These are phyloP conservation scores for Pochonia chlamydosporia DNA, from an alignment of 2,329 filamentous ascomycete species.

Conservation along the genomic window DNA sequence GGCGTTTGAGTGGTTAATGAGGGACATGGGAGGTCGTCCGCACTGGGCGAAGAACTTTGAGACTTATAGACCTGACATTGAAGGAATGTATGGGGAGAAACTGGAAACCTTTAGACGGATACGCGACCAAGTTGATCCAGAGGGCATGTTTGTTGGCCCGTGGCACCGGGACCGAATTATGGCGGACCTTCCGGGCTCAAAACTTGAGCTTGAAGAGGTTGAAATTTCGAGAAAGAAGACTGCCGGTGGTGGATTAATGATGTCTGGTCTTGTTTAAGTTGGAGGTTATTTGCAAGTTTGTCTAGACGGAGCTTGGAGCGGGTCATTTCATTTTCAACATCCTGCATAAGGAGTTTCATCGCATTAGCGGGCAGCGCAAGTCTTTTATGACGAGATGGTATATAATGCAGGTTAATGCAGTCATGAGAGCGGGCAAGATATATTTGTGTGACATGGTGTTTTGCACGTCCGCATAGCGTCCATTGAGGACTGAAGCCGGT, in stretches of 20 bases:
- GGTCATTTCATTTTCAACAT: neutral
- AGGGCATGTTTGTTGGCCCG: conserved; percentile 83
- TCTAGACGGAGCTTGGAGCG: neutral
- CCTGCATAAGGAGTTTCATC: neutral
- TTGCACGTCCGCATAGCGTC: too few species aligned
- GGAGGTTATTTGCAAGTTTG: neutral
- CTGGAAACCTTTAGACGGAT: conserved; percentile 63
- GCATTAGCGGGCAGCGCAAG: neutral
- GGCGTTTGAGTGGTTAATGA: conserved; percentile 88
- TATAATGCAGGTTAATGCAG: neutral
- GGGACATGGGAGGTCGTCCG: conserved; percentile 71
- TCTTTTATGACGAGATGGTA: neutral
- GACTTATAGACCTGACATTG: conserved; percentile 54
- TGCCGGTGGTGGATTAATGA: conserved; percentile 19
- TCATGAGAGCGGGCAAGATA: too few species aligned
- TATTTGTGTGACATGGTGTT: too few species aligned
- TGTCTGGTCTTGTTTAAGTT: conserved; percentile 5
- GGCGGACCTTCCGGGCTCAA: conserved; percentile 19
- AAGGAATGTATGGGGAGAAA: conserved; percentile 62
- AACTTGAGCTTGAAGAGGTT: conserved; percentile 30
- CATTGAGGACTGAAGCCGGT: too few species aligned
- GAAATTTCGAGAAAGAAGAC: conserved; percentile 23
- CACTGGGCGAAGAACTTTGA: conserved; percentile 94
- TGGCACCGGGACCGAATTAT: conserved; percentile 76
- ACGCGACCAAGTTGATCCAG: conserved; percentile 65